These are phyloP conservation scores for Teratosphaeriaceae sp. DNA, from an alignment of 2,329 filamentous ascomycete species.

Conservation along the genomic window DNA sequence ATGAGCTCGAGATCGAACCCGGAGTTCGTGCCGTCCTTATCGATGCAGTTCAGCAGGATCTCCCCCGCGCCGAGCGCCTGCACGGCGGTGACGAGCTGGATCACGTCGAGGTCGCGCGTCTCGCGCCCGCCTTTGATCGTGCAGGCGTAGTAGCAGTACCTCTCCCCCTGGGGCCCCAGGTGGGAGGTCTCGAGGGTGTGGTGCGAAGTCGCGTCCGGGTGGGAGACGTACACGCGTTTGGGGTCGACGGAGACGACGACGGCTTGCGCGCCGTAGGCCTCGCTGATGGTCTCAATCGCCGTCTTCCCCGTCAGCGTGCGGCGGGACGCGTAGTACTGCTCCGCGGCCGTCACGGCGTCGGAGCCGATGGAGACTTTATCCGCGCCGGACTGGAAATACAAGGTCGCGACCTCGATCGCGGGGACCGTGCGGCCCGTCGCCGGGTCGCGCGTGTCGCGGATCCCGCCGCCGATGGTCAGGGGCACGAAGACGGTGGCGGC, in stretches of 20 bases:
- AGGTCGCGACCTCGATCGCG: conserved; percentile 84
- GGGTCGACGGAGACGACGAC: conserved; percentile 95
- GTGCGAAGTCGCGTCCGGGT: conserved; percentile 61
- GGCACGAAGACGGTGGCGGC: conserved; percentile 94
- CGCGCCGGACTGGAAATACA: conserved; percentile 96
- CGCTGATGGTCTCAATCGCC: conserved; percentile 90
- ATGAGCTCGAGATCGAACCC: conserved; percentile 95
- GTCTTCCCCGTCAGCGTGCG: conserved; percentile 69
- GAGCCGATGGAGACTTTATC: conserved; percentile 98
- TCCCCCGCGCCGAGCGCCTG: conserved; percentile 95
- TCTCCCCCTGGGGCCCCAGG: conserved; percentile 69
- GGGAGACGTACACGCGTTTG: conserved; percentile 75
- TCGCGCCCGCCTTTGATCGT: conserved; percentile 94
- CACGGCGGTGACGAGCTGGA: conserved; percentile 79
- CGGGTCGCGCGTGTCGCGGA: conserved; percentile 83
- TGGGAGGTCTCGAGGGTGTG: conserved; percentile 66
- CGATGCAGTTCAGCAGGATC: conserved; percentile 94
- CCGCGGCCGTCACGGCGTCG: conserved; percentile 86
- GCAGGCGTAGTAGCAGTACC: conserved; percentile 93
- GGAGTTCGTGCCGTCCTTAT: conserved; percentile 88
- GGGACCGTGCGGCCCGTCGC: conserved; percentile 74
- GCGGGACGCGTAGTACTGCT: conserved; percentile 74
- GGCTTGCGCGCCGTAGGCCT: conserved; percentile 91
- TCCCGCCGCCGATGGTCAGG: conserved; percentile 90
- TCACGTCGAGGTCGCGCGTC: conserved; percentile 87